Evolutionary conservation across 2,329 filamentous ascomycete species (phyloP).

Genomic region (Penicillium sp.): DNA sequence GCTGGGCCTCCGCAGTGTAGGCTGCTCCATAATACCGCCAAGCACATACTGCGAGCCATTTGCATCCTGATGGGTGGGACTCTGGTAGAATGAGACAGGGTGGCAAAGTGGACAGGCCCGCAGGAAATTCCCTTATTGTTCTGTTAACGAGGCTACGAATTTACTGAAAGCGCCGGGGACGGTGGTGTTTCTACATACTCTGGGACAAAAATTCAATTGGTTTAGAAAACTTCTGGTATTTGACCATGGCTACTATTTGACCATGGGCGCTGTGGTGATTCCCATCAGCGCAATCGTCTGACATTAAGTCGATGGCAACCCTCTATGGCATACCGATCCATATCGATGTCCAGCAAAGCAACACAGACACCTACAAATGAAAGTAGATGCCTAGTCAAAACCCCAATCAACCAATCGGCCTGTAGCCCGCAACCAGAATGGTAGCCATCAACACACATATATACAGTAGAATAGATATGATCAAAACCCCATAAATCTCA

Average conservation of each 20-base stretch:
- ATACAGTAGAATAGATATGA: slow-evolving; percentile 10
- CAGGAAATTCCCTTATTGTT: slow-evolving; percentile 9
- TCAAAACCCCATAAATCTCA: slow-evolving; percentile 1
- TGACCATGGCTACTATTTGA: no score
- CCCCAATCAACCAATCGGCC: background rate
- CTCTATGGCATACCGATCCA: no score
- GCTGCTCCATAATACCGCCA: no score
- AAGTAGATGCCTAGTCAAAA: no score
- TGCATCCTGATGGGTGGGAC: background rate
- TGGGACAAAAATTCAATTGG: background rate
- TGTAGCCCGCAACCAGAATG: no score
- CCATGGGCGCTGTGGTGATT: no score
- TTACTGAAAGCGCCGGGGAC: slow-evolving; percentile 10
- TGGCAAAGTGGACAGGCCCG: slow-evolving; percentile 3
- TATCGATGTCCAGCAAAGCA: no score
- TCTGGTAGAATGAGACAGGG: background rate
- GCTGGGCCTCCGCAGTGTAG: no score
- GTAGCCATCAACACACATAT: slow-evolving; percentile 5
- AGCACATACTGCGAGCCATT: background rate
- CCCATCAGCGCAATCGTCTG: no score
- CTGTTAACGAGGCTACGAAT: slow-evolving; percentile 22
- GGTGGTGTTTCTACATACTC: slow-evolving; percentile 7
- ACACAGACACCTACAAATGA: no score
- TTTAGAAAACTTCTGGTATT: no score
- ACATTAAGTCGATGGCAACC: no score